Percentiles rank a stretch among this genome's conserved stretches.
phyloP scores from a whole-genome alignment of 352 stramenopile genomes.

The Phytophthora aleatoria region DNA sequence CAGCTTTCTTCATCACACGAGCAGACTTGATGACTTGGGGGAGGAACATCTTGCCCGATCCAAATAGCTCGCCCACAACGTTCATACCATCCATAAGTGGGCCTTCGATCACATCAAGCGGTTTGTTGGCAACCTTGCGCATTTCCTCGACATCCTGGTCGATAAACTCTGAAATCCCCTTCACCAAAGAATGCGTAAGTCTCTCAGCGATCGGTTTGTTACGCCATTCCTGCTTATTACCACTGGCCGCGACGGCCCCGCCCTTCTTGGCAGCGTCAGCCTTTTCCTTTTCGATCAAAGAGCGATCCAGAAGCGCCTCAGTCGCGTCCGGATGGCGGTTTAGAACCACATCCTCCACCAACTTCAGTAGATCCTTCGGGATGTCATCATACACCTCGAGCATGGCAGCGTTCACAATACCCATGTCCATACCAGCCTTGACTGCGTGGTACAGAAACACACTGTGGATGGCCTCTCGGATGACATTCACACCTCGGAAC shows the following conservation, averaged over 20 bases:
- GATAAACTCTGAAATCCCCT: conserved; percentile 97
- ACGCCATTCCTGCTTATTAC: conserved; percentile 89
- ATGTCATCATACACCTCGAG: conserved; percentile 90
- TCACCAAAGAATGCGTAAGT: conserved; percentile 96
- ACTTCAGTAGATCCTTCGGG: conserved; percentile 81
- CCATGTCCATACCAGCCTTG: conserved; percentile 98
- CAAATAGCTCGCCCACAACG: conserved; percentile 97
- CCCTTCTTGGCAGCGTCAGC: conserved; percentile 87
- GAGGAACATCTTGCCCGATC: conserved; percentile 98
- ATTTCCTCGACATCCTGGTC: conserved; percentile 96
- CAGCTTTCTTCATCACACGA: conserved; percentile 99
- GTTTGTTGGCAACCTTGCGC: conserved; percentile 62
- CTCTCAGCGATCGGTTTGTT: conserved; percentile 90
- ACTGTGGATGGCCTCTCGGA: conserved; percentile 96
- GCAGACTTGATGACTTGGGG: conserved; percentile 99
- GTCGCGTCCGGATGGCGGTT: conserved; percentile 91
- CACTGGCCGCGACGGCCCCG: conserved; percentile 47
- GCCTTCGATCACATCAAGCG: conserved; percentile 97
- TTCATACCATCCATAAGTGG: conserved; percentile 99
- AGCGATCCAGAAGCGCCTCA: conserved; percentile 92
- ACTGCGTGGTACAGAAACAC: conserved; percentile 97
- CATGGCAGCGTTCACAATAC: conserved; percentile 96
- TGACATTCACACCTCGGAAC: conserved; percentile 97
- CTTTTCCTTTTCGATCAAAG: conserved; percentile 86
- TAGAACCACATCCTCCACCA: conserved; percentile 94